These are phyloP conservation scores for Populus deltoides DNA, from an alignment of 345 rosid genomes.

Conservation along the genomic window DNA sequence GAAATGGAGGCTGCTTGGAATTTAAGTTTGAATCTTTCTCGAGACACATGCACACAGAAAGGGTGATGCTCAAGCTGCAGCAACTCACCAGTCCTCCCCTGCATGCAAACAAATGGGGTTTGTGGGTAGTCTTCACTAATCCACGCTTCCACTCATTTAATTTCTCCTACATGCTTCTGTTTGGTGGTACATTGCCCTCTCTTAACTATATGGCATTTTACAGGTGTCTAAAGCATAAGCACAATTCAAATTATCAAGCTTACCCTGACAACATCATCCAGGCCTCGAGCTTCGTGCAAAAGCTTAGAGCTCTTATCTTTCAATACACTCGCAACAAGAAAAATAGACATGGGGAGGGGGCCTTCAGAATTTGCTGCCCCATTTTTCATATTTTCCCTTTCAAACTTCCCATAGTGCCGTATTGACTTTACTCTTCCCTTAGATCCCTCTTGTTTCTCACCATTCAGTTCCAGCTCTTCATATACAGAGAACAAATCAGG, in stretches of 20 bases:
- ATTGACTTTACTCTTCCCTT: slow-evolving; percentile 59
- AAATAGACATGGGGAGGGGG: slow-evolving; percentile 86
- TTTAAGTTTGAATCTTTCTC: neutral
- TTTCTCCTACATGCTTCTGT: neutral
- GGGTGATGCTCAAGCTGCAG: neutral
- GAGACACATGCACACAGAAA: neutral
- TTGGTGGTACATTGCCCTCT: neutral
- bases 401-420: slow-evolving; percentile 77
- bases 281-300: slow-evolving; percentile 80
- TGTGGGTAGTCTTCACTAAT: neutral
- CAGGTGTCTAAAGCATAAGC: neutral
- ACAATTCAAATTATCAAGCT: slow-evolving; percentile 13
- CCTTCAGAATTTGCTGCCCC: slow-evolving; percentile 51
- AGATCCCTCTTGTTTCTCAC: slow-evolving; percentile 49
- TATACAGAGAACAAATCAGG: slow-evolving; percentile 73
- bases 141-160: neutral
- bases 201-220: neutral
- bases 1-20: neutral
- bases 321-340: slow-evolving; percentile 94
- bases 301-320: slow-evolving; percentile 90
- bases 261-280: slow-evolving; percentile 94
- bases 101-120: neutral
- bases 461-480: slow-evolving; percentile 53
- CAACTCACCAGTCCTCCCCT: neutral
- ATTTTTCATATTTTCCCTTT: slow-evolving; percentile 78